Evolutionary conservation across 1,139 yeast genomes (phyloP).

Genomic region (Suhomyces chickasaworum): DNA sequence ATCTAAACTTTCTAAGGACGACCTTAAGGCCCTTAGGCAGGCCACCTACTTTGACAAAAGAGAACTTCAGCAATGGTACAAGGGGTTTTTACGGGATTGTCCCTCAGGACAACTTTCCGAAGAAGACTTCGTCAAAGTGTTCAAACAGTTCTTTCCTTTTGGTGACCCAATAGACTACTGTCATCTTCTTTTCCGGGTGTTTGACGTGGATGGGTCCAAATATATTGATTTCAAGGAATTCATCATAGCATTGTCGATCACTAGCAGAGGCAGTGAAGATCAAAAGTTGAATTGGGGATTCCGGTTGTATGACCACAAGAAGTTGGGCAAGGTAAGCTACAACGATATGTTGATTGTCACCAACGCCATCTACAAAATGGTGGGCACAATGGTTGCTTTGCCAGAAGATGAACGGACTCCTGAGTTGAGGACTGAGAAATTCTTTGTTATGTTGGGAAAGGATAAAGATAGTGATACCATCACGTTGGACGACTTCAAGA

Average conservation of each 20-base stretch:
- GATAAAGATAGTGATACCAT: slow-evolving; percentile 64
- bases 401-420: slow-evolving; percentile 95
- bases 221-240: slow-evolving; percentile 91
- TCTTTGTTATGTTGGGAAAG: slow-evolving; percentile 73
- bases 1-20: slow-evolving; percentile 89
- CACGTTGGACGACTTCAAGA: slow-evolving; percentile 78
- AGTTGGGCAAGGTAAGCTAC: slow-evolving; percentile 72
- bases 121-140: slow-evolving; percentile 87
- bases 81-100: slow-evolving; percentile 91
- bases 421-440: slow-evolving; percentile 79
- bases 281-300: slow-evolving; percentile 90
- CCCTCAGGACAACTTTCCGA: slow-evolving; percentile 87
- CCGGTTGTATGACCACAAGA: slow-evolving; percentile 79
- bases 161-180: slow-evolving; percentile 96
- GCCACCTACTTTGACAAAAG: slow-evolving; percentile 91
- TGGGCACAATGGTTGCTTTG: slow-evolving; percentile 89
- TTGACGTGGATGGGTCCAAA: slow-evolving; percentile 82
- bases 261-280: slow-evolving; percentile 84
- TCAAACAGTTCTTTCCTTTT: slow-evolving; percentile 96
- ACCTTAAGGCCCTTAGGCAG: slow-evolving; percentile 75
- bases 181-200: slow-evolving; percentile 82
- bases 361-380: slow-evolving; percentile 88
- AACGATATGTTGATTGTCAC: slow-evolving; percentile 81
- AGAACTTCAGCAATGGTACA: slow-evolving; percentile 97
- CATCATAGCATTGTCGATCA: slow-evolving; percentile 81